Evolutionary conservation across 2,329 filamentous ascomycete species (phyloP), one percentile per base, ranked within the genome.

Genomic region (Penicillium sp.): DNA sequence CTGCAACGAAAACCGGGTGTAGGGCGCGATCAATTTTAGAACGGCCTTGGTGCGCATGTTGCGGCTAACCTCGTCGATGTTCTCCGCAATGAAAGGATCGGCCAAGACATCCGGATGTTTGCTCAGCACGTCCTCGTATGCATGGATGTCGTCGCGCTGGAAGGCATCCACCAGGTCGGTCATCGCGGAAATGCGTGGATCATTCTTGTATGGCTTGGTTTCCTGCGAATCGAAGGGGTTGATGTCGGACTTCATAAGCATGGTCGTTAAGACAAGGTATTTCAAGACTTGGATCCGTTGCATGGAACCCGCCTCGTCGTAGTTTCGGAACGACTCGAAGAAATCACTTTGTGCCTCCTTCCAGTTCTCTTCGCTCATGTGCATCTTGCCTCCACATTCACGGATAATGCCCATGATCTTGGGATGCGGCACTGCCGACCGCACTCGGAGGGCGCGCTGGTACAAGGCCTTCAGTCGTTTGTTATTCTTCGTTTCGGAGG

Each of bases 331-430:
- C 1, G 91, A 95, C 69, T 98, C 93, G 69, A 96, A 96, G 71
- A 98, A 98, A 74, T 97, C 93, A 61, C 84, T 91, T 71, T 97
- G 90, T 1, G 93, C 93, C 64, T 90, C 88, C 68, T 93, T 88
- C 93, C 93, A 98, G 68, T 97, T 97, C 74, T 97, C 93, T 76
- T 98, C 93, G 69, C 87, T 93, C 93, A 98, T 97, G 74, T 97
- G 90, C 93, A 98, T 98, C 77, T 98, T 98, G 61, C 93, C 93
- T 63, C 93, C 93, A 67, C 93, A 98, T 73, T 98, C 93, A 48
- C 91, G 85, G 65, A 98, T 98, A 68, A 98, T 91, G 45, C 93
- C 93, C 88, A 97, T 96, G 68, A 98, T 95, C 73, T 95, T 95
- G 52, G 93, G 93, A 72, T 98, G 93, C 34, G 93, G 91, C 12